Conservation (phyloP, 2,329 filamentous ascomycete genomes). For the Pseudocercospora musae region DNA sequence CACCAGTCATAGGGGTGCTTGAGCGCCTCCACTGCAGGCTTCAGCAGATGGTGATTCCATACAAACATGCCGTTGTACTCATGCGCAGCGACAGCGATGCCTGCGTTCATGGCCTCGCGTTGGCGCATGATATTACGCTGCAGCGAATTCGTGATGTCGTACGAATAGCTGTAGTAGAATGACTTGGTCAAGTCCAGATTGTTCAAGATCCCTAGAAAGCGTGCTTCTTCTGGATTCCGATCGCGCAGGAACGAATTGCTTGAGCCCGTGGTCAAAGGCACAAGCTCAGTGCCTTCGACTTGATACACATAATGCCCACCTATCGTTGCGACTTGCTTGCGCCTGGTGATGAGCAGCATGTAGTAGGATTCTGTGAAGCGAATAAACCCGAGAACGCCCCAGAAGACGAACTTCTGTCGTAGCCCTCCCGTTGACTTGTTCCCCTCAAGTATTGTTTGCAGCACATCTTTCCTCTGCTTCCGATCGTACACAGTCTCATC, state of each 20-base stretch:
- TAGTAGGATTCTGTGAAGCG: conserved; percentile 94
- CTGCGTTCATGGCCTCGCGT: conserved; percentile 65
- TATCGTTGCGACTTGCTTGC: conserved; percentile 92
- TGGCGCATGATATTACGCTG: conserved; percentile 89
- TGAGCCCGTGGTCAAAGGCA: conserved; percentile 73
- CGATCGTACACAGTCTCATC: conserved; percentile 94
- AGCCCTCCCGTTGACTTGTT: conserved; percentile 88
- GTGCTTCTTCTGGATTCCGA: conserved; percentile 80
- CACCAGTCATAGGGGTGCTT: conserved; percentile 93
- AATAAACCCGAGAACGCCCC: conserved; percentile 93
- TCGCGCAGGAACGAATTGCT: conserved; percentile 71
- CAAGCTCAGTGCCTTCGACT: conserved; percentile 86
- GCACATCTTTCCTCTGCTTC: conserved; percentile 86
- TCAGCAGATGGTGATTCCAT: conserved; percentile 88
- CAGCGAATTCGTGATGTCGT: conserved; percentile 87
- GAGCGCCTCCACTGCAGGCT: conserved; percentile 66
- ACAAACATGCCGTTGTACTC: conserved; percentile 95
- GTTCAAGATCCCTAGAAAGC: conserved; percentile 83
- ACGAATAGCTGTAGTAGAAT: conserved; percentile 98
- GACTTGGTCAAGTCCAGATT: conserved; percentile 86
- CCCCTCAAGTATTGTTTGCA: conserved; percentile 91
- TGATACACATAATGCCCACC: conserved; percentile 96
- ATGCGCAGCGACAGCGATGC: conserved; percentile 53
- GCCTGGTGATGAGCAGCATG: conserved; percentile 94
- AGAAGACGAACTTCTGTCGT: conserved; percentile 83